Percentiles rank a stretch among this genome's conserved stretches.
These are phyloP conservation scores for Terana coerulea DNA, from an alignment of 768 basidiomycete genomes.

Conservation along the genomic window DNA sequence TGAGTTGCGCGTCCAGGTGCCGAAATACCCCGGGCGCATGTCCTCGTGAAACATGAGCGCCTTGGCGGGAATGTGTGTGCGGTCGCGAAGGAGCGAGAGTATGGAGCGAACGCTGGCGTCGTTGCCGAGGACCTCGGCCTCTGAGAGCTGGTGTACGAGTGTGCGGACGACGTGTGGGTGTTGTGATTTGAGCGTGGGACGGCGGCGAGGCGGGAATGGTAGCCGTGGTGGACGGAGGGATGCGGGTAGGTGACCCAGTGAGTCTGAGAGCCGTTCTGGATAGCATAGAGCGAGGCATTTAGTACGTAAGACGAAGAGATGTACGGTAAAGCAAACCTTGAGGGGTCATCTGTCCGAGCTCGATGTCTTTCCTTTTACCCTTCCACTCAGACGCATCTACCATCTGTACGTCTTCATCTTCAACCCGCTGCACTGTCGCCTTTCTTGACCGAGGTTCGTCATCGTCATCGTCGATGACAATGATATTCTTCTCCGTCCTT, in stretches of 20 bases:
- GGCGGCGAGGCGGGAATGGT: constrained; percentile 26
- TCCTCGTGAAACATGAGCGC: constrained; percentile 82
- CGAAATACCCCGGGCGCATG: constrained; percentile 87
- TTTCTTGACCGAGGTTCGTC: constrained; percentile 2
- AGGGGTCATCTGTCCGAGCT: constrained; percentile 29
- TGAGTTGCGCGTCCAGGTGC: constrained; percentile 89
- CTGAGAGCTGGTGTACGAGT: constrained; percentile 60
- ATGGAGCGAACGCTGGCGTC: constrained; percentile 63
- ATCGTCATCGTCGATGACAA: constrained; percentile 49
- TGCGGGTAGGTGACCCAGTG: constrained; percentile 16
- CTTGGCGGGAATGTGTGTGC: constrained; percentile 66
- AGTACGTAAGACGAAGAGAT: too few relatives aligned
- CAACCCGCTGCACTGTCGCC: neutral
- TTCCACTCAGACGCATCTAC: constrained; percentile 7
- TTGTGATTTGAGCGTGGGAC: constrained; percentile 26
- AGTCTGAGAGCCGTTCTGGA: constrained; percentile 20
- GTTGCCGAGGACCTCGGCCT: constrained; percentile 77
- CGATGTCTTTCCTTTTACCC: neutral
- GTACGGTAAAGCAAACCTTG: constrained; percentile 33
- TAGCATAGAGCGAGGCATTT: too few relatives aligned
- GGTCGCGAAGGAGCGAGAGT: constrained; percentile 56
- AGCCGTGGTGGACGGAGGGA: constrained; percentile 21
- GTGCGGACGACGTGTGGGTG: constrained; percentile 40
- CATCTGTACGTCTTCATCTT: constrained; percentile 24
- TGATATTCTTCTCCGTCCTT: constrained; percentile 50